phyloP scores from a whole-genome alignment of 192 early-diverging fungal genomes.

The Coemansia sp. region DNA sequence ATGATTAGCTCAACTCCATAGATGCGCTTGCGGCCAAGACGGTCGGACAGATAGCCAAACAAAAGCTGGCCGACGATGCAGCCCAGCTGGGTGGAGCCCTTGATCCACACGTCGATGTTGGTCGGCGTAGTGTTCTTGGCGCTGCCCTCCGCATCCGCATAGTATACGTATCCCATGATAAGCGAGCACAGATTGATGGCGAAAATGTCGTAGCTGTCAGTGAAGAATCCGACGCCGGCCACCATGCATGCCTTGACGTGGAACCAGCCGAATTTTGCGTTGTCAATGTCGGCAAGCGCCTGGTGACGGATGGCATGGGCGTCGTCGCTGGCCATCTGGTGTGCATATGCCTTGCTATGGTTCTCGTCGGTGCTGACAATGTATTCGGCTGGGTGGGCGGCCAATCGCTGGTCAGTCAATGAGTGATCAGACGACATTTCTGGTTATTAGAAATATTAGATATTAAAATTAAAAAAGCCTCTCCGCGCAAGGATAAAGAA shows the following conservation, averaged over 20 bases:
- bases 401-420: conserved; percentile 9
- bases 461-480: background rate
- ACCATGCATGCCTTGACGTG: conserved; percentile 73
- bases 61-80: conserved; percentile 87
- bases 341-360: conserved; percentile 1
- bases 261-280: conserved; percentile 75
- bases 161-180: conserved; percentile 77
- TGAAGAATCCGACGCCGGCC: conserved; percentile 69
- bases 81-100: conserved; percentile 82
- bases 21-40: conserved; percentile 84
- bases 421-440: conserved; percentile 16
- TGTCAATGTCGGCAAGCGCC: conserved; percentile 56
- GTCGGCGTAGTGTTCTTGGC: conserved; percentile 56
- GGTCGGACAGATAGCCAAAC: conserved; percentile 86
- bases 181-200: conserved; percentile 82
- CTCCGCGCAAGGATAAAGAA: background rate
- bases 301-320: conserved; percentile 19
- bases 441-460: background rate
- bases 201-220: conserved; percentile 89
- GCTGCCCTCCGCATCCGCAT: conserved; percentile 29
- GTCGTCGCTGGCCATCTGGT: conserved; percentile 1
- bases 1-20: conserved; percentile 91
- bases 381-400: conserved; percentile 2
- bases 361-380: background rate
- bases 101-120: conserved; percentile 79